Conservation (phyloP, 352 stramenopile species). For the Globisporangium irregulare region DNA sequence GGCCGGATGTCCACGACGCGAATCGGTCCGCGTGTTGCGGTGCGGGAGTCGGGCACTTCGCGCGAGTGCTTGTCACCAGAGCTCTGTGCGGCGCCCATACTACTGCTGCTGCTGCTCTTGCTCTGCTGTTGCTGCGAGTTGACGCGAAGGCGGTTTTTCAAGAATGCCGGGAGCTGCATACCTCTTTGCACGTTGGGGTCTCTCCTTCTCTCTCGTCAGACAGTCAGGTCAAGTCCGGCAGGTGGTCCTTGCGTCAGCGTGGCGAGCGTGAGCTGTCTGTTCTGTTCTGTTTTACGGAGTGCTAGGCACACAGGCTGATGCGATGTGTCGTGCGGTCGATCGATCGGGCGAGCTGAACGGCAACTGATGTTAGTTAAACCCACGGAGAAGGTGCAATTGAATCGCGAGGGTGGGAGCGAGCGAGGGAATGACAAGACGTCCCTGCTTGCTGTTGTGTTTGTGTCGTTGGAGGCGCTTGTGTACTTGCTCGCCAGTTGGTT, state of each 20-base stretch:
- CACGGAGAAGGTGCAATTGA: too few relatives aligned
- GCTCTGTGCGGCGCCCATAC: constrained; percentile 1
- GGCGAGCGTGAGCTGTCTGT: too few relatives aligned
- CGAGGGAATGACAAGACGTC: neutral
- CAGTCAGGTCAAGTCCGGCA: neutral
- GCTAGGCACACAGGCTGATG: too few relatives aligned
- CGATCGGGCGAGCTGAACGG: too few relatives aligned
- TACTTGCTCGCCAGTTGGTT: neutral
- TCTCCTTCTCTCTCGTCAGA: neutral
- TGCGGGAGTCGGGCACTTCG: constrained; percentile 8
- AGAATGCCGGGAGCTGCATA: constrained; percentile 7
- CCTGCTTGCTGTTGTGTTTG: too few relatives aligned
- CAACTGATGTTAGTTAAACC: too few relatives aligned
- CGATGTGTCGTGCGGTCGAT: too few relatives aligned
- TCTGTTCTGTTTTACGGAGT: too few relatives aligned
- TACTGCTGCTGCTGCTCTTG: neutral
- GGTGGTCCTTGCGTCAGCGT: neutral
- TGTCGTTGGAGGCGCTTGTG: too few relatives aligned
- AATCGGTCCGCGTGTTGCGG: constrained; percentile 17
- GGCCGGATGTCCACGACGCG: constrained; percentile 20
- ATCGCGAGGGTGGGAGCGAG: neutral
- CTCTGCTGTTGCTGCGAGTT: neutral
- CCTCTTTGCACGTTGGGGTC: neutral
- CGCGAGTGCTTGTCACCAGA: constrained; percentile 16
- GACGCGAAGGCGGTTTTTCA: constrained; percentile 8